Evolutionary conservation across 768 basidiomycete species (phyloP), one percentile per base, ranked within the genome.

Genomic region (Mycena crocata): DNA sequence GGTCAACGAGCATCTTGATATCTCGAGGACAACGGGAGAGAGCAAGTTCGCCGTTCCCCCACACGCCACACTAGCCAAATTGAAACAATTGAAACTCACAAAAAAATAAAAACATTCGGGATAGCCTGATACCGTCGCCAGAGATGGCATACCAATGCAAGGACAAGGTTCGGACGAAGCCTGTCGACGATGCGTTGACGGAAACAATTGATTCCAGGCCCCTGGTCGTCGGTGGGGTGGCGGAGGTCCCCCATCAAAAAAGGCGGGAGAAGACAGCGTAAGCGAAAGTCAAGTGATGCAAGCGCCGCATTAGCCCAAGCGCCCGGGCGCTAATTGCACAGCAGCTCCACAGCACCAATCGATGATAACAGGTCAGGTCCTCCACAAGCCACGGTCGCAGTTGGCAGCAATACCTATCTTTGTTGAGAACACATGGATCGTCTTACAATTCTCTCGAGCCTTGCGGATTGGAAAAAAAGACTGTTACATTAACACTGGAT

Each of bases 251-350:
- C 42, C 21, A 62, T 66, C 64, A 65, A 31, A 62, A 69, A 50
- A 52, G 39, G 68, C 68, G 68, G 68, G 48, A 69, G 68, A 69
- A 69, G 42, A 35, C 44, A 39, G 44, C 40, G 44, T 46, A 54
- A 10, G 49, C 54, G 35, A 12, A 60, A 34, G 66, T 62, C 66
- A 62, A 57, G 61, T 63, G 67, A 46, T 39, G 40, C 32, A 55
- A 49, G 46, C 40, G 55, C 57, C 49, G 55, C 61, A 54, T 57
- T 59, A 44, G 15, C 56, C 31, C 31, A 44, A 32, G 51, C 68
- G 68, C 64, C 57, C 30, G 35, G 46, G 54, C 65, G 45, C 44
- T 37, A 37, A 62, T 12, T 24, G 30, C 44, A 60, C 64, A 66
- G 58, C 51, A 50, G 57, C 63, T 64, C 58, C 58, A 60, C 58